phyloP scores from a whole-genome alignment of 2,329 filamentous ascomycete species.

The Stachybotrys elegans region DNA sequence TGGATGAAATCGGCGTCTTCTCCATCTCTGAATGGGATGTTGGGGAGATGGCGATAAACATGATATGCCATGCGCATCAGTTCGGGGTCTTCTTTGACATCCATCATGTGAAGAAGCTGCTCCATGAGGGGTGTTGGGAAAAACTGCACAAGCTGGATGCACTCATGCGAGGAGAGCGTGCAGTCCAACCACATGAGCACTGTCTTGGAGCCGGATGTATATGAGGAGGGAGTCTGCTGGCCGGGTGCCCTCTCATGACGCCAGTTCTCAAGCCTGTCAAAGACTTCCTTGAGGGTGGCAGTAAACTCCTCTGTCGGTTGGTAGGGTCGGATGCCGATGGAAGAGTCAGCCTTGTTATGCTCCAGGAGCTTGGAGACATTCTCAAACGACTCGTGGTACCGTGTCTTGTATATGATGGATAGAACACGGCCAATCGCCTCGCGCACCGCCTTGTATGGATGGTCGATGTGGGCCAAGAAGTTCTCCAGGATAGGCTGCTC shows the following conservation, averaged over 20 bases:
- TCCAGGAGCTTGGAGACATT: conserved; percentile 72
- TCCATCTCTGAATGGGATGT: conserved; percentile 84
- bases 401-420: conserved; percentile 80
- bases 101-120: conserved; percentile 98
- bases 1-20: conserved; percentile 82
- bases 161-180: conserved; percentile 86
- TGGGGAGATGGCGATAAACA: conserved; percentile 92
- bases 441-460: conserved; percentile 95
- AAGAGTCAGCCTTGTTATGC: conserved; percentile 72
- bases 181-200: conserved; percentile 92
- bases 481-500: conserved; percentile 84
- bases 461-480: conserved; percentile 87
- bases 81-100: conserved; percentile 97
- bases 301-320: conserved; percentile 70
- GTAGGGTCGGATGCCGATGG: conserved; percentile 82
- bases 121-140: conserved; percentile 88
- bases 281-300: conserved; percentile 67
- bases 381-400: conserved; percentile 90
- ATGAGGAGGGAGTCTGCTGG: conserved; percentile 88
- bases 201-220: conserved; percentile 95
- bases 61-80: conserved; percentile 92
- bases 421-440: conserved; percentile 91
- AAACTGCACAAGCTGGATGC: conserved; percentile 83
- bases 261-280: conserved; percentile 79
- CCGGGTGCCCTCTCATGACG: conserved; percentile 77